Conservation (phyloP, 192 early-diverging fungal genomes). For the Dimargaris xerosporica region DNA sequence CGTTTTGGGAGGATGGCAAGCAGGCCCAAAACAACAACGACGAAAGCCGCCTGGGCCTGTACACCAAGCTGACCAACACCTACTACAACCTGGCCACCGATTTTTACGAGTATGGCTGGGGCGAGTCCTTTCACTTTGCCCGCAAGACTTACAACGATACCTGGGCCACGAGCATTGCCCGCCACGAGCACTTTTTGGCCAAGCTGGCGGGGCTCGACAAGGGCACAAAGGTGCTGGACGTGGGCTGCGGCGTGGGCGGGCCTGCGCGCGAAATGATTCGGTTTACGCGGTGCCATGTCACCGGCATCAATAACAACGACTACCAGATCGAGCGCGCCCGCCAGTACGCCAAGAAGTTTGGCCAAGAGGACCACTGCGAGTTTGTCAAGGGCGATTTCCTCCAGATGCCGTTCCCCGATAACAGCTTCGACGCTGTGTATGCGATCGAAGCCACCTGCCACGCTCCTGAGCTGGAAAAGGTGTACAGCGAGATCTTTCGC, state of each 20-base stretch:
- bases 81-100: slow-evolving; percentile 75
- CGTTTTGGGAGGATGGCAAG: slow-evolving; percentile 44
- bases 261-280: slow-evolving; percentile 85
- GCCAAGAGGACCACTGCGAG: slow-evolving; percentile 39
- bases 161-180: slow-evolving; percentile 66
- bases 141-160: slow-evolving; percentile 60
- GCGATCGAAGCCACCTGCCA: slow-evolving; percentile 96
- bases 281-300: slow-evolving; percentile 77
- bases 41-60: slow-evolving; percentile 36
- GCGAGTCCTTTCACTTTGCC: slow-evolving; percentile 83
- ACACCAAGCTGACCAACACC: slow-evolving; percentile 59
- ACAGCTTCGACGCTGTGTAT: slow-evolving; percentile 75
- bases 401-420: slow-evolving; percentile 72
- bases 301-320: slow-evolving; percentile 94
- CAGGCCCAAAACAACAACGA: slow-evolving; percentile 39
- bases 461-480: slow-evolving; percentile 65
- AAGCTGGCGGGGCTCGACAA: slow-evolving; percentile 49
- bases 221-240: slow-evolving; percentile 68
- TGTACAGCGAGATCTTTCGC: slow-evolving; percentile 79
- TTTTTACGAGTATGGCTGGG: slow-evolving; percentile 81
- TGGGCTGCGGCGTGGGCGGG: slow-evolving; percentile 94
- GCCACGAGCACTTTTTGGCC: slow-evolving; percentile 85
- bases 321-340: slow-evolving; percentile 75
- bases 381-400: slow-evolving; percentile 80
- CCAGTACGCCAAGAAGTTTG: slow-evolving; percentile 50